These are phyloP conservation scores for Durio zibethinus DNA, from an alignment of 345 rosid genomes.

Conservation along the genomic window DNA sequence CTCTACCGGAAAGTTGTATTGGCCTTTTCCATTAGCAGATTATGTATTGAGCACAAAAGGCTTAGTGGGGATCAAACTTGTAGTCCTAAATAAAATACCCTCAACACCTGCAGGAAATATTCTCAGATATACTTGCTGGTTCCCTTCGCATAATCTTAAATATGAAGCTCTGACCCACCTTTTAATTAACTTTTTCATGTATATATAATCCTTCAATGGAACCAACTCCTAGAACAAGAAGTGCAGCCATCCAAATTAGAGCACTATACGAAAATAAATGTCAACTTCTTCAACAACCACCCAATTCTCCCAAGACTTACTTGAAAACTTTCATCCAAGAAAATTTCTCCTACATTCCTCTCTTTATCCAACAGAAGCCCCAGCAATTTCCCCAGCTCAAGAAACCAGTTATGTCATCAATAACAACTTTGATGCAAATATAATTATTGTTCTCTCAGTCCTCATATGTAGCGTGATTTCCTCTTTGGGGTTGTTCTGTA, in stretches of 20 bases:
- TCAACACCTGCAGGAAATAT: neutral
- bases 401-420: slow-evolving; percentile 5
- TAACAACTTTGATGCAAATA: slow-evolving; percentile 33
- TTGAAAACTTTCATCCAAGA: slow-evolving; percentile 29
- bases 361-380: slow-evolving; percentile 22
- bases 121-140: neutral
- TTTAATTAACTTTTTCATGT: neutral
- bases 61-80: neutral
- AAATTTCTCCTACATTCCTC: slow-evolving; percentile 30
- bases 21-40: neutral
- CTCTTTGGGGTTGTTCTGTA: slow-evolving; percentile 43
- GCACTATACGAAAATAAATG: neutral
- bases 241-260: neutral
- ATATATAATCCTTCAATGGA: neutral
- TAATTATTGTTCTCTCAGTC: slow-evolving; percentile 45
- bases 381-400: slow-evolving; percentile 26
- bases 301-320: slow-evolving; percentile 21
- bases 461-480: slow-evolving; percentile 49
- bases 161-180: neutral
- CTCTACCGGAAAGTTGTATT: neutral
- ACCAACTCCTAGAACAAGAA: neutral
- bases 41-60: neutral
- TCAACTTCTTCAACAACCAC: slow-evolving; percentile 24
- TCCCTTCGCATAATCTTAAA: neutral
- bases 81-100: neutral